phyloP scores from a whole-genome alignment of 2,329 filamentous ascomycete genomes.

The Colletotrichum simmondsii region DNA sequence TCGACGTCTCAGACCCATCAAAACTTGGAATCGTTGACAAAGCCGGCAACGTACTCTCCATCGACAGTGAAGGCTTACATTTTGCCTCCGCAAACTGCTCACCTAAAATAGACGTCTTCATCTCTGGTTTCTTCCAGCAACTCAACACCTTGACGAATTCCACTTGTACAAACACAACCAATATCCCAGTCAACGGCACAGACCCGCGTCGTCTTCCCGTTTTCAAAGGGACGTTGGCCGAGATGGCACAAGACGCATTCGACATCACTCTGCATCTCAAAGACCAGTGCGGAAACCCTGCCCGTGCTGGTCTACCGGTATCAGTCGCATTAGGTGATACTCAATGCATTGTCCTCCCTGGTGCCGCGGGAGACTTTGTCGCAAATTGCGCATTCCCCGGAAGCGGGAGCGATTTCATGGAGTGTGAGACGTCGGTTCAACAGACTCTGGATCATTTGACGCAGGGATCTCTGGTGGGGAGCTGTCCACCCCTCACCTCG shows the following conservation, averaged over 20 bases:
- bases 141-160: conserved; percentile 44
- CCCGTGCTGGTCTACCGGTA: conserved; percentile 42
- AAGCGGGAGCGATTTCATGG: conserved; percentile 40
- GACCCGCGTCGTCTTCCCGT: background rate
- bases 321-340: conserved; percentile 46
- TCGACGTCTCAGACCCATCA: conserved; percentile 48
- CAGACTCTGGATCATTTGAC: conserved; percentile 46
- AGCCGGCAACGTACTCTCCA: conserved; percentile 44
- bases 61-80: conserved; percentile 46
- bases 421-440: conserved; percentile 46
- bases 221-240: background rate
- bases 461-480: conserved; percentile 47
- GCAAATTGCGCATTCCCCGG: conserved; percentile 49
- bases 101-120: conserved; percentile 45
- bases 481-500: conserved; percentile 47
- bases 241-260: conserved; percentile 40
- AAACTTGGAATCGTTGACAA: conserved; percentile 45
- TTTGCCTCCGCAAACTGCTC: conserved; percentile 47
- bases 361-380: conserved; percentile 34
- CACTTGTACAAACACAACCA: conserved; percentile 39
- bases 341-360: conserved; percentile 37
- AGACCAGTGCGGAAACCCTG: conserved; percentile 48
- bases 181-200: conserved; percentile 34
- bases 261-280: conserved; percentile 44
- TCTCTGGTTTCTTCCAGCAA: conserved; percentile 47